These are phyloP conservation scores for Artemisia argyi DNA, from an alignment of 129 eudicot species.

Conservation along the genomic window DNA sequence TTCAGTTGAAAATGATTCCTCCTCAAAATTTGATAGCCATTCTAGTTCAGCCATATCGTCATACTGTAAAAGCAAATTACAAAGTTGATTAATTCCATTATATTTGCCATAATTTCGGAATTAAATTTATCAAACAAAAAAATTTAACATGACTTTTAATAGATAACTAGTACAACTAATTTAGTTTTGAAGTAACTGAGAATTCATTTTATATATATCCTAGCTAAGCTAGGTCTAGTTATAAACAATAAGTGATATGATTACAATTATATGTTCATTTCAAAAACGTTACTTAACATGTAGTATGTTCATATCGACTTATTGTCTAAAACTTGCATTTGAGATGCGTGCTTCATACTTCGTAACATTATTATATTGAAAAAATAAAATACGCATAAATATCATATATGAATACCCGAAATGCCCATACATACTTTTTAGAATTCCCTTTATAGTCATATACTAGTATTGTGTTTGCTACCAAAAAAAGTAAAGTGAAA, in stretches of 20 bases:
- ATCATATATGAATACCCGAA: background rate
- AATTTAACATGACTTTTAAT: too few relatives aligned
- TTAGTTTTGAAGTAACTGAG: too few relatives aligned
- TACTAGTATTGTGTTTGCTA: conserved; percentile 13
- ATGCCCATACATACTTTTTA: background rate
- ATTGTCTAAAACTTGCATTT: background rate
- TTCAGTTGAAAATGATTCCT: conserved; percentile 79
- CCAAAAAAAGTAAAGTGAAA: conserved; percentile 17
- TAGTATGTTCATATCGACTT: background rate
- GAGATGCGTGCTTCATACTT: background rate
- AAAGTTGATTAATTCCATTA: background rate
- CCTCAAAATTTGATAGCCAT: conserved; percentile 81
- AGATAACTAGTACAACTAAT: too few relatives aligned
- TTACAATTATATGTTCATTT: too few relatives aligned
- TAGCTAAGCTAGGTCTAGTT: too few relatives aligned
- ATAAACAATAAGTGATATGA: too few relatives aligned
- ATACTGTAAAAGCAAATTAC: conserved; percentile 38
- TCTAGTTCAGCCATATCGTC: conserved; percentile 89
- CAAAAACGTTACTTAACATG: background rate
- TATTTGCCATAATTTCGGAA: background rate
- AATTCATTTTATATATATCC: too few relatives aligned
- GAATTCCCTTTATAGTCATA: conserved; percentile 12
- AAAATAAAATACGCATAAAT: background rate
- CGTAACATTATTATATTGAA: too few relatives aligned
- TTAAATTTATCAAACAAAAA: too few relatives aligned